Evolutionary conservation across 208 protist genomes (phyloP).

Genomic region (Wallacemonas collosoma): DNA sequence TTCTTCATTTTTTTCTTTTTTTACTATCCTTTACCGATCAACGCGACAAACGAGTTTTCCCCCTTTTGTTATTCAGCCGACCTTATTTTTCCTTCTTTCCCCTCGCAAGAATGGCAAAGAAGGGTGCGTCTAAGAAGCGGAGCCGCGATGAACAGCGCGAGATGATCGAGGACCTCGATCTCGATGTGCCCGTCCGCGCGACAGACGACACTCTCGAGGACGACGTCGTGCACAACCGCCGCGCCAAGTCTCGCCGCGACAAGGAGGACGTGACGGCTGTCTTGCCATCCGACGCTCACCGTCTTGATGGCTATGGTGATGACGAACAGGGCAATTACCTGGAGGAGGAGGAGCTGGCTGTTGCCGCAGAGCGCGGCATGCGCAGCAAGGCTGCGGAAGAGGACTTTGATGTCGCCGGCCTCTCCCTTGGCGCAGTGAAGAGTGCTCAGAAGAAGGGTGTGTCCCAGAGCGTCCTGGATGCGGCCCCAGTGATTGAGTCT

Average conservation of each 20-base stretch:
- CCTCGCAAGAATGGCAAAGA: conserved; percentile 33
- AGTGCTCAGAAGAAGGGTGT: conserved; percentile 25
- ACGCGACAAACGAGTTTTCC: background rate
- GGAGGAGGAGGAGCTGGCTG: conserved; percentile 83
- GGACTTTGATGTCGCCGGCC: conserved; percentile 82
- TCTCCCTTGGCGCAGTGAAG: conserved; percentile 36
- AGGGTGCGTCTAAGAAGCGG: conserved; percentile 40
- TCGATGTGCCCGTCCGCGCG: conserved; percentile 41
- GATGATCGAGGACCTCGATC: conserved; percentile 79
- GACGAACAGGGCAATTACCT: conserved; percentile 74
- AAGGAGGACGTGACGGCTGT: conserved; percentile 28
- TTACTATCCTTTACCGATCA: too few relatives aligned
- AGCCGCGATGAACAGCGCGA: conserved; percentile 32
- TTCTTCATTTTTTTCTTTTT: conserved; percentile 16
- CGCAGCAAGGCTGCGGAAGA: conserved; percentile 60
- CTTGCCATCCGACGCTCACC: conserved; percentile 84
- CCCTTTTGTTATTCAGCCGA: background rate
- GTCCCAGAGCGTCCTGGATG: conserved; percentile 33
- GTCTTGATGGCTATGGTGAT: conserved; percentile 81
- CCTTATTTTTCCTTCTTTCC: background rate
- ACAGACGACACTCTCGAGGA: conserved; percentile 48
- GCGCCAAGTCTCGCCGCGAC: conserved; percentile 14
- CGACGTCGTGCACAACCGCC: conserved; percentile 67
- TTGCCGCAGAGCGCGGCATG: conserved; percentile 56
- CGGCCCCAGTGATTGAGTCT: conserved; percentile 75